phyloP scores from a whole-genome alignment of 768 basidiomycete genomes.

The Lactifluus hygrophoroides region DNA sequence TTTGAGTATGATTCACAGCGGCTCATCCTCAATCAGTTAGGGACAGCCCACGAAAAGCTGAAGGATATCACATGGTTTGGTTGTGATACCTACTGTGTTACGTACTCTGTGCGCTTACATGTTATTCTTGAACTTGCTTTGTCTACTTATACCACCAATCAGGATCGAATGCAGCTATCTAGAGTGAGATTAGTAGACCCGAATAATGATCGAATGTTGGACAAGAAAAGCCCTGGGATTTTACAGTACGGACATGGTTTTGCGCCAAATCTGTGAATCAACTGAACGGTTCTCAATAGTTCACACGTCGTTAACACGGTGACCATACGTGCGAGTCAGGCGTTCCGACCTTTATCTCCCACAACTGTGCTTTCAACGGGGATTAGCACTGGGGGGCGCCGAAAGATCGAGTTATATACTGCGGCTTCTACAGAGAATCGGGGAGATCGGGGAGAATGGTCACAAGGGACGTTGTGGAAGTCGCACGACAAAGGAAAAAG shows the following conservation, averaged over 20 bases:
- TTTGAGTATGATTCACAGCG: slow-evolving; percentile 7
- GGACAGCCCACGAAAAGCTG: neutral
- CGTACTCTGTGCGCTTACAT: slow-evolving; percentile 20
- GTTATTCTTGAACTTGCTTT: neutral
- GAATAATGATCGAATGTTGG: slow-evolving; percentile 17
- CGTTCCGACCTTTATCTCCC: slow-evolving; percentile 7
- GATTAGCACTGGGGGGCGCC: slow-evolving; percentile 11
- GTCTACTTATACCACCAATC: neutral
- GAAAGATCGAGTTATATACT: neutral
- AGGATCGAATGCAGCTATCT: slow-evolving; percentile 23
- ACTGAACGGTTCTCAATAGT: slow-evolving; percentile 9
- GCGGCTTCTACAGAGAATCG: neutral
- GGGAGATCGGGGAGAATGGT: slow-evolving; percentile 15
- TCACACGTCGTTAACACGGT: slow-evolving; percentile 10
- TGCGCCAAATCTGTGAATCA: neutral
- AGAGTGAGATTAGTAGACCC: slow-evolving; percentile 19
- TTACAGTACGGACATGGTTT: slow-evolving; percentile 5
- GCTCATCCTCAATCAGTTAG: neutral
- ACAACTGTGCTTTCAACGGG: slow-evolving; percentile 22
- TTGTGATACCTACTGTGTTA: slow-evolving; percentile 15
- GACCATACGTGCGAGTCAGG: slow-evolving; percentile 5
- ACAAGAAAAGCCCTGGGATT: neutral
- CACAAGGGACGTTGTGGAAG: slow-evolving; percentile 25
- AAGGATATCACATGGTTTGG: slow-evolving; percentile 13
- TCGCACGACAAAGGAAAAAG: slow-evolving; percentile 8